These are phyloP conservation scores for Eimeria necatrix DNA, from an alignment of 169 alveolate genomes.

Conservation along the genomic window DNA sequence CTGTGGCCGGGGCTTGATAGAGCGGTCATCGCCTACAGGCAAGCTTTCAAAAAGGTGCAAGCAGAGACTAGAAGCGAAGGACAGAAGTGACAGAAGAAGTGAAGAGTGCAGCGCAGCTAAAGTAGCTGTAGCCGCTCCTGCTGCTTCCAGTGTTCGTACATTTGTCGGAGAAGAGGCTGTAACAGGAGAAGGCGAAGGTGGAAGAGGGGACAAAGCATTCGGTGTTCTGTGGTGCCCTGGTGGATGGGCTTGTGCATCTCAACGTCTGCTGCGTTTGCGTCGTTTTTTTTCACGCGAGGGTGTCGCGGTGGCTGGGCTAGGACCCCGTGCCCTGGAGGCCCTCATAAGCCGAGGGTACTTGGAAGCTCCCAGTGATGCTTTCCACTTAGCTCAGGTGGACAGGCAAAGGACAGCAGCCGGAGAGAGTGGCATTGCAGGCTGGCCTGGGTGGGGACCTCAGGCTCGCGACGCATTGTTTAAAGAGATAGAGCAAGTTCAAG, in stretches of 20 bases:
- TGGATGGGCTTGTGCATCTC: slow-evolving; percentile 25
- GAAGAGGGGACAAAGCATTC: neutral
- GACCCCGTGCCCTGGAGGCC: slow-evolving; percentile 5
- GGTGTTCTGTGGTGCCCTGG: slow-evolving; percentile 61
- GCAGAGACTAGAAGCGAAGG: neutral
- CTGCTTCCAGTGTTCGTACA: neutral
- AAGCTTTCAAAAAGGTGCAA: neutral
- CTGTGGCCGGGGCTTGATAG: slow-evolving; percentile 10
- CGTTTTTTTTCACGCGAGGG: slow-evolving; percentile 49
- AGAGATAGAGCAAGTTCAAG: neutral
- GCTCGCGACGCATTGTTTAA: slow-evolving; percentile 11
- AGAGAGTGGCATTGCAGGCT: slow-evolving; percentile 34
- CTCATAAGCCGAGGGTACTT: neutral
- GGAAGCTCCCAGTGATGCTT: slow-evolving; percentile 37
- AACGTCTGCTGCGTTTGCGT: slow-evolving; percentile 34
- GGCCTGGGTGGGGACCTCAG: slow-evolving; percentile 62
- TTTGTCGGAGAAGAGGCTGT: neutral
- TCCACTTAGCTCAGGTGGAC: neutral
- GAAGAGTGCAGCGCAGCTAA: too few relatives aligned
- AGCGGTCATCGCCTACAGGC: neutral
- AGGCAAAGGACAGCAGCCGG: neutral
- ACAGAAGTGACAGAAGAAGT: neutral
- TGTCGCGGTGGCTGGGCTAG: slow-evolving; percentile 21
- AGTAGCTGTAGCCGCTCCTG: neutral
- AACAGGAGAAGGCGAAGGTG: neutral